phyloP scores from a whole-genome alignment of 495 filamentous ascomycete genomes.

The Talaromyces ruber region DNA sequence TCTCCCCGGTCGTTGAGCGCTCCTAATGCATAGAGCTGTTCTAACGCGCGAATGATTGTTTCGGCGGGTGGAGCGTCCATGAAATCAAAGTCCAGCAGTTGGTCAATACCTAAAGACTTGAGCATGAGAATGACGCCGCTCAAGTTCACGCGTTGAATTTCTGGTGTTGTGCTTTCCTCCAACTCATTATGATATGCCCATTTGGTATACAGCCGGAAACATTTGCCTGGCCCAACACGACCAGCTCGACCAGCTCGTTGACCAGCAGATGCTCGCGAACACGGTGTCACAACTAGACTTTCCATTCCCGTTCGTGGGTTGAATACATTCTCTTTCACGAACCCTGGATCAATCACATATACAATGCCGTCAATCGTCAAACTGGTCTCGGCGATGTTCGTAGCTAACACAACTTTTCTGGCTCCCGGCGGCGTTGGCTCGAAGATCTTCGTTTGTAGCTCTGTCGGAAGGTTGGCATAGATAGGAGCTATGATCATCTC shows the following conservation, averaged over 20 bases:
- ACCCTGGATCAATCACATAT: constrained; percentile 86
- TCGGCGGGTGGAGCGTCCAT: constrained; percentile 92
- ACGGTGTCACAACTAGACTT: constrained; percentile 80
- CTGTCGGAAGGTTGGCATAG: constrained; percentile 81
- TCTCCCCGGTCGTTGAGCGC: constrained; percentile 85
- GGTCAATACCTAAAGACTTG: constrained; percentile 87
- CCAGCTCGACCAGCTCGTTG: constrained; percentile 89
- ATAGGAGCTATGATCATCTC: constrained; percentile 84
- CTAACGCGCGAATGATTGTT: constrained; percentile 81
- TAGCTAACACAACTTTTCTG: constrained; percentile 80
- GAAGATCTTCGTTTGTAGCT: constrained; percentile 82
- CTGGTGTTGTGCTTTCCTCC: constrained; percentile 85
- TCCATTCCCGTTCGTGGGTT: constrained; percentile 91
- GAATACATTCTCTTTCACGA: constrained; percentile 94
- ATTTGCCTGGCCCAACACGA: constrained; percentile 88
- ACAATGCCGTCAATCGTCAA: constrained; percentile 87
- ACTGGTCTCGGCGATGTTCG: constrained; percentile 85
- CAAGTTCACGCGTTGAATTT: constrained; percentile 89
- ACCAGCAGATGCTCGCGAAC: constrained; percentile 89
- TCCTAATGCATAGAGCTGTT: constrained; percentile 86
- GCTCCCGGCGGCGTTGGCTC: constrained; percentile 75
- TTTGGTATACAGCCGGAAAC: constrained; percentile 91
- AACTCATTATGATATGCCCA: constrained; percentile 93
- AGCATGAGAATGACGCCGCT: constrained; percentile 77
- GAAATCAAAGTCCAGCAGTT: constrained; percentile 92